phyloP scores from a whole-genome alignment of 768 basidiomycete species.

The Dacryopinax spathularia region DNA sequence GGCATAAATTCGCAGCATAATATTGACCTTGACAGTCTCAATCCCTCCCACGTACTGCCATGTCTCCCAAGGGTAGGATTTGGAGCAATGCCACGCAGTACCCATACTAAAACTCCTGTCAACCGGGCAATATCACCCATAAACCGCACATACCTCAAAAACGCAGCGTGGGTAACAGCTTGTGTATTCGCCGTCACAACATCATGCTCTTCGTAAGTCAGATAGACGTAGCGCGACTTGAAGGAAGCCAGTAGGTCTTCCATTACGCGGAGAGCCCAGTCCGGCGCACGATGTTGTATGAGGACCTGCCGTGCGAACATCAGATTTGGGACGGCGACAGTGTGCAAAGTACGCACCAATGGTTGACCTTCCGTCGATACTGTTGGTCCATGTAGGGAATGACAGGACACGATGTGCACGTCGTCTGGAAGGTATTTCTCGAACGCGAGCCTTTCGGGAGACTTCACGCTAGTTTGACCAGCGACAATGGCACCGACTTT shows the following conservation, averaged over 20 bases:
- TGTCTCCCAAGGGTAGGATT: conserved; percentile 81
- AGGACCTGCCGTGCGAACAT: conserved; percentile 46
- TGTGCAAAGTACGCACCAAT: conserved; percentile 38
- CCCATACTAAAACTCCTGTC: conserved; percentile 60
- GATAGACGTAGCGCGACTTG: conserved; percentile 72
- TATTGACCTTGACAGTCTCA: conserved; percentile 95
- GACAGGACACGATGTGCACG: conserved; percentile 78
- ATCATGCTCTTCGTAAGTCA: conserved; percentile 95
- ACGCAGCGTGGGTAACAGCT: conserved; percentile 95
- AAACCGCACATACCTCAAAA: conserved; percentile 52
- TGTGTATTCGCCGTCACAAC: conserved; percentile 95
- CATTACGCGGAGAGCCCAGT: conserved; percentile 58
- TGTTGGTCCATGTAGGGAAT: conserved; percentile 86
- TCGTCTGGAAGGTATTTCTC: conserved; percentile 77
- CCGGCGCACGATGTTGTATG: conserved; percentile 69
- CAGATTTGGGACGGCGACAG: conserved; percentile 1
- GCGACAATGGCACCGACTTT: conserved; percentile 84
- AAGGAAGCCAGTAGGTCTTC: conserved; percentile 71
- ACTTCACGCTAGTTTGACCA: conserved; percentile 94
- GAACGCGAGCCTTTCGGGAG: conserved; percentile 80
- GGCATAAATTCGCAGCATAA: conserved; percentile 87
- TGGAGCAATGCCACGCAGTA: conserved; percentile 73
- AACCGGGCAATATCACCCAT: background rate
- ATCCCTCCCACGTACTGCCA: conserved; percentile 92
- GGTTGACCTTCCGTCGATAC: conserved; percentile 84